Evolutionary conservation across 2,329 filamentous ascomycete genomes (phyloP).

Genomic region (Cladosporium halotolerans): DNA sequence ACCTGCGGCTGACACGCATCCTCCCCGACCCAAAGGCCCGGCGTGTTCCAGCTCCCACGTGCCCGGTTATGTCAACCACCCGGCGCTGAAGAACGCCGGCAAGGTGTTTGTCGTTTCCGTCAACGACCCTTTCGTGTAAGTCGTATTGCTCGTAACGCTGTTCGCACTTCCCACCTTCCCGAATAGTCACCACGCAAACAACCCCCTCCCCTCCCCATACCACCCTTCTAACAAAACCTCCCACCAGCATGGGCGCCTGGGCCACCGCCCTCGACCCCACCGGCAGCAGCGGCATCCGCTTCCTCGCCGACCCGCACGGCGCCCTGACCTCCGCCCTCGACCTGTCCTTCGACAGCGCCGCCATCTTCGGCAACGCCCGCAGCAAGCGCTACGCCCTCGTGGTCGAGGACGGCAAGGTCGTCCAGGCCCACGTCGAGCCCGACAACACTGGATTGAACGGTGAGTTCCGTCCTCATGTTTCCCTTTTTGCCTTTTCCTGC

Average conservation of each 20-base stretch:
- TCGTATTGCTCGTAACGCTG: conserved; percentile 34
- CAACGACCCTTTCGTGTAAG: conserved; percentile 82
- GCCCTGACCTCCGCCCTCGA: conserved; percentile 79
- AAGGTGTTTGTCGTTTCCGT: conserved; percentile 85
- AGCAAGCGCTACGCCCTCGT: conserved; percentile 85
- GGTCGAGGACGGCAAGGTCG: conserved; percentile 78
- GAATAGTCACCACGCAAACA: not conserved
- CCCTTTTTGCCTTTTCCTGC: not conserved
- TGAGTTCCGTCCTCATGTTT: conserved; percentile 36
- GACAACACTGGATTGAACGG: conserved; percentile 79
- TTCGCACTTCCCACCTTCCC: not conserved
- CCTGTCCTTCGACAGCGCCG: conserved; percentile 69
- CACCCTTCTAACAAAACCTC: not conserved
- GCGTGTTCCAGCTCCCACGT: conserved; percentile 66
- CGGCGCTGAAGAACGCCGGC: conserved; percentile 70
- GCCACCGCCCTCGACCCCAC: conserved; percentile 67
- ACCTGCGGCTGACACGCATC: conserved; percentile 1
- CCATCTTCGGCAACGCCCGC: conserved; percentile 74
- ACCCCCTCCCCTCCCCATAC: not conserved
- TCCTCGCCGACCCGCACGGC: conserved; percentile 74
- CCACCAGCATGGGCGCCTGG: conserved; percentile 72
- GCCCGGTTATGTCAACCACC: conserved; percentile 77
- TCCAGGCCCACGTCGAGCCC: conserved; percentile 73
- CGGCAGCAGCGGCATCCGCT: conserved; percentile 71
- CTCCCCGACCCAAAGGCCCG: conserved; percentile 37